Conservation (phyloP, 1,284 basidiomycete species). For the Malassezia nana region DNA sequence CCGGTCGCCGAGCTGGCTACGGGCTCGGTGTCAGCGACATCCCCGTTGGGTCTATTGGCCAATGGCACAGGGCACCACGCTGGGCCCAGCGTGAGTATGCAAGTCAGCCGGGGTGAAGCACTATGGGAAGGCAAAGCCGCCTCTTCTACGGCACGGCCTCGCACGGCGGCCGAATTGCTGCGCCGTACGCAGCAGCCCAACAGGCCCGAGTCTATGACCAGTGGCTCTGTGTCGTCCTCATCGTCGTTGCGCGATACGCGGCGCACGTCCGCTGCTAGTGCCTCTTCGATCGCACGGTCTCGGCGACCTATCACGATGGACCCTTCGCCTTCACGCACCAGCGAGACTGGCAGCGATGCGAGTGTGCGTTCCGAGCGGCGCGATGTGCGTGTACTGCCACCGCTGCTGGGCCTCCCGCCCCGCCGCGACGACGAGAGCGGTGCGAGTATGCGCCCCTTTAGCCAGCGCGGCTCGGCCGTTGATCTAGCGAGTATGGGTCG, state of each 20-base stretch:
- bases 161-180: not conserved
- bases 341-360: not conserved
- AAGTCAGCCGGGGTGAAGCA: not conserved
- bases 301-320: too few species aligned
- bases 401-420: constrained; percentile 5
- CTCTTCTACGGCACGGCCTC: not conserved
- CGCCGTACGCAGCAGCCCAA: not conserved
- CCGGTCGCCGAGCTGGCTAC: not conserved
- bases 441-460: not conserved
- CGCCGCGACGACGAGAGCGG: not conserved
- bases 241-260: not conserved
- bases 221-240: not conserved
- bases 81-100: constrained; percentile 6
- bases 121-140: not conserved
- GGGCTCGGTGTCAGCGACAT: not conserved
- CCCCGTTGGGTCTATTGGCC: constrained; percentile 1
- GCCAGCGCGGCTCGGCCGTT: not conserved
- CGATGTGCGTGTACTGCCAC: constrained; percentile 3
- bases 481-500: not conserved
- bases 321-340: not conserved
- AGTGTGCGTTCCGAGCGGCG: not conserved
- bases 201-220: not conserved
- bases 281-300: not conserved
- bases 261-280: not conserved
- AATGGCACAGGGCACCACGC: not conserved